Evolutionary conservation across 2,329 filamentous ascomycete species (phyloP).

Genomic region (Sphaerulina musiva): DNA sequence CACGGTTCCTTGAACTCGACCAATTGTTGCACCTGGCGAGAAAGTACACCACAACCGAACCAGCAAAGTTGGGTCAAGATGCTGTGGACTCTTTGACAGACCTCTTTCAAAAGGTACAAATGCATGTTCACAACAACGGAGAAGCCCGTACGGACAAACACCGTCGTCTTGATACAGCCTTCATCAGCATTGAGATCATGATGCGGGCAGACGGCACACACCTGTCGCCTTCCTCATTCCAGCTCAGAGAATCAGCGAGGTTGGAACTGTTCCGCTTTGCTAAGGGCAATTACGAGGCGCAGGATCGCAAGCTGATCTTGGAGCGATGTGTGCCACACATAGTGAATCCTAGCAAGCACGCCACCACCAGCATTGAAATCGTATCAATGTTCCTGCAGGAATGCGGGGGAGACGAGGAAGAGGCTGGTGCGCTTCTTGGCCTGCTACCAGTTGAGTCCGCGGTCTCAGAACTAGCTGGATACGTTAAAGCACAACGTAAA

Average conservation of each 20-base stretch:
- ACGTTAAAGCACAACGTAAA: conserved; percentile 22
- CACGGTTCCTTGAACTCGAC: conserved; percentile 38
- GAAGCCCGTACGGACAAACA: conserved; percentile 1
- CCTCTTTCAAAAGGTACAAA: conserved; percentile 13
- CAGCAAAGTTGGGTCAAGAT: conserved; percentile 22
- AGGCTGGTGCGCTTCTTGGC: conserved; percentile 18
- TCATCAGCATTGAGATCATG: conserved; percentile 26
- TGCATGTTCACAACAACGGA: conserved; percentile 10
- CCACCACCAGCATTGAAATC: conserved; percentile 25
- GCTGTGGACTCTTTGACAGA: conserved; percentile 22
- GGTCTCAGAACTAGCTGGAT: conserved; percentile 37
- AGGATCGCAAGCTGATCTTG: conserved; percentile 23
- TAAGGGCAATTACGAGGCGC: conserved; percentile 4
- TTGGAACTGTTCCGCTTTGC: conserved; percentile 21
- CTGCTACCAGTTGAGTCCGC: conserved; percentile 24
- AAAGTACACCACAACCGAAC: conserved; percentile 54
- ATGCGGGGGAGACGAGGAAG: conserved; percentile 3
- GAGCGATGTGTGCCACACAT: conserved; percentile 22
- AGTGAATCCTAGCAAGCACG: conserved; percentile 11
- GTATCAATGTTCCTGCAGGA: conserved; percentile 20
- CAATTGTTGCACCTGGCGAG: conserved; percentile 60
- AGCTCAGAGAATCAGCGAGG: conserved; percentile 18
- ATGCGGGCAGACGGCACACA: conserved; percentile 15
- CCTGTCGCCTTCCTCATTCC: conserved; percentile 3
- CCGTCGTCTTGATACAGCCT: conserved; percentile 19